phyloP scores from a whole-genome alignment of 352 stramenopile species.

The Phytophthora constricta region DNA sequence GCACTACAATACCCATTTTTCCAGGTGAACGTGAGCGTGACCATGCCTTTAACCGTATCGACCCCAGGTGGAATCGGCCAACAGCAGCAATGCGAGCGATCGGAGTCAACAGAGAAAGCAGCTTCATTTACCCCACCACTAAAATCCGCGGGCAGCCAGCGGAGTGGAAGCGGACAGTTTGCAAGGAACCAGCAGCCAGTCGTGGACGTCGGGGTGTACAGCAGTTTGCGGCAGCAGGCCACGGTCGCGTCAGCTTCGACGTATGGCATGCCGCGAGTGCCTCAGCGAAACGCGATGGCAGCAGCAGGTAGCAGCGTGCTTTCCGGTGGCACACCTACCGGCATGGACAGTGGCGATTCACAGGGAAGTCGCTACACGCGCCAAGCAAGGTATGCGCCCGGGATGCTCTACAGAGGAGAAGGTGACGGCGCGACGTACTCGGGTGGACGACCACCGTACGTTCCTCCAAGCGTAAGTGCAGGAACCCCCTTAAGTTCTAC shows the following conservation, averaged over 20 bases:
- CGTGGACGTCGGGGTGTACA: conserved; percentile 48
- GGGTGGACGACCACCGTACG: conserved; percentile 56
- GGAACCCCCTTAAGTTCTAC: conserved; percentile 47
- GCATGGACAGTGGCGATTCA: conserved; percentile 60
- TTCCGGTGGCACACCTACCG: conserved; percentile 59
- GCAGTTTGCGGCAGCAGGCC: conserved; percentile 47
- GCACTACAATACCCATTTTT: conserved; percentile 97
- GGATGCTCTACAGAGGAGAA: conserved; percentile 60
- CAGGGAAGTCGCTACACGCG: conserved; percentile 79
- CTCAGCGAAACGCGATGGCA: conserved; percentile 74
- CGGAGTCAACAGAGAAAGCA: conserved; percentile 42
- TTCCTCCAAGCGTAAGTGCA: conserved; percentile 35
- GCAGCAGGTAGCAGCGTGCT: conserved; percentile 73
- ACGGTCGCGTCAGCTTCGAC: conserved; percentile 17
- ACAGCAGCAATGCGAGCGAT: conserved; percentile 58
- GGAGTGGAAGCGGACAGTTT: conserved; percentile 49
- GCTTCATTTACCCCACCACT: conserved; percentile 69
- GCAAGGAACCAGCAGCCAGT: conserved; percentile 64
- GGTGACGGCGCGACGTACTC: conserved; percentile 68
- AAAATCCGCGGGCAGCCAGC: conserved; percentile 52
- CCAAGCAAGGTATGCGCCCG: conserved; percentile 79
- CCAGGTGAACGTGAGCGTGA: conserved; percentile 84
- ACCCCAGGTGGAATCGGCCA: conserved; percentile 54
- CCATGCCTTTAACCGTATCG: conserved; percentile 72
- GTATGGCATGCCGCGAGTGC: conserved; percentile 55